Evolutionary conservation across 805 yeast genomes (phyloP).

Genomic region (Tetrapisispora arboricola): DNA sequence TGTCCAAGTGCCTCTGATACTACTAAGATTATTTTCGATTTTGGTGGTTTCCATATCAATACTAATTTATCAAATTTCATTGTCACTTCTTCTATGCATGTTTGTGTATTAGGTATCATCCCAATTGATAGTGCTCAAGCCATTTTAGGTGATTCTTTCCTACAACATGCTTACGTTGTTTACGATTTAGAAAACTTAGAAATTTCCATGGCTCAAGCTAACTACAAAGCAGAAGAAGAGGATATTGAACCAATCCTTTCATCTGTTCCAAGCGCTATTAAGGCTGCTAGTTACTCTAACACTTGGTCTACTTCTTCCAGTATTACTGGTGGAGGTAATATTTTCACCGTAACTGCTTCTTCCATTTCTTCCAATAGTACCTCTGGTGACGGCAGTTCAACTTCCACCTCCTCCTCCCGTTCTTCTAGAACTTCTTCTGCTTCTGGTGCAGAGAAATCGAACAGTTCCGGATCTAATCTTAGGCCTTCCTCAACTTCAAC

Average conservation of each 20-base stretch:
- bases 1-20: slow-evolving; percentile 30
- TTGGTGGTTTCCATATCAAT: slow-evolving; percentile 48
- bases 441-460: not conserved
- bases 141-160: slow-evolving; percentile 49
- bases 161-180: slow-evolving; percentile 47
- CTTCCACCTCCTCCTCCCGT: slow-evolving; percentile 1
- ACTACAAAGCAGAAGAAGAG: slow-evolving; percentile 9
- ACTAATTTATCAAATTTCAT: slow-evolving; percentile 36
- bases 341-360: slow-evolving; percentile 13
- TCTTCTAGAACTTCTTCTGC: slow-evolving; percentile 2
- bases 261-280: slow-evolving; percentile 38
- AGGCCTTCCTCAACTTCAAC: slow-evolving; percentile 1
- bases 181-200: slow-evolving; percentile 42
- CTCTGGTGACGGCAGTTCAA: not conserved
- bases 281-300: slow-evolving; percentile 38
- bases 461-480: not conserved
- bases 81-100: slow-evolving; percentile 12
- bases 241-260: slow-evolving; percentile 18
- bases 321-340: slow-evolving; percentile 24
- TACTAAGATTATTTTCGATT: slow-evolving; percentile 36
- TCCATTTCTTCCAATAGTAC: not conserved
- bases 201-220: slow-evolving; percentile 41
- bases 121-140: slow-evolving; percentile 21
- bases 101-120: slow-evolving; percentile 37
- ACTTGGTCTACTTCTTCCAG: slow-evolving; percentile 31